A percentile compares a stretch with the other conserved stretches of the same genome.
phyloP scores from a whole-genome alignment of 192 early-diverging fungal species.

The Lobosporangium transversale region DNA sequence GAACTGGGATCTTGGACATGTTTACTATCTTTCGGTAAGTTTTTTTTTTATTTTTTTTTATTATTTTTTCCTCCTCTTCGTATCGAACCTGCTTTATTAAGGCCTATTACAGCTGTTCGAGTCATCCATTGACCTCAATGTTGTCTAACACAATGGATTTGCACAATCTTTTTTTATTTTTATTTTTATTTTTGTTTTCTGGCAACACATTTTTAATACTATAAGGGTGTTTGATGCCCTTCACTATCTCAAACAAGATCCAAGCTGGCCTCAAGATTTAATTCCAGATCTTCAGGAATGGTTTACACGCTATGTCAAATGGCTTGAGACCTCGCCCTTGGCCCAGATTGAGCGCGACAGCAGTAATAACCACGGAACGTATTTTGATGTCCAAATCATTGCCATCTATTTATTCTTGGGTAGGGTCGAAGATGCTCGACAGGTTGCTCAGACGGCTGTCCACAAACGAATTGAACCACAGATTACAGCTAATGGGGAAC shows the following conservation, averaged over 20 bases:
- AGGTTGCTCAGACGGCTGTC: constrained; percentile 21
- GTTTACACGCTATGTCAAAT: constrained; percentile 54
- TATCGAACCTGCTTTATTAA: no score
- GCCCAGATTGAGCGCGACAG: constrained; percentile 46
- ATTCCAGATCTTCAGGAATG: constrained; percentile 46
- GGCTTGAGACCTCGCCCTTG: constrained; percentile 50
- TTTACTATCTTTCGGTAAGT: constrained; percentile 54
- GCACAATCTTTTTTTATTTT: no score
- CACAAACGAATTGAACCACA: constrained; percentile 55
- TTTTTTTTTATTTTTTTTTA: background rate
- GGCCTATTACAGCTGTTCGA: no score
- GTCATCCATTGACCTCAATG: no score
- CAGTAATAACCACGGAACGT: constrained; percentile 67
- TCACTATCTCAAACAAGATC: constrained; percentile 49
- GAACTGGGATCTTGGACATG: constrained; percentile 59
- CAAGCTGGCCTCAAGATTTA: constrained; percentile 42
- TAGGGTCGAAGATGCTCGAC: constrained; percentile 40
- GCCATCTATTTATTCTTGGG: constrained; percentile 60
- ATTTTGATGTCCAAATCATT: constrained; percentile 65
- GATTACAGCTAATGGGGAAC: constrained; percentile 53
- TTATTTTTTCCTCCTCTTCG: no score
- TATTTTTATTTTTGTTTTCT: background rate
- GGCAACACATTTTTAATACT: background rate
- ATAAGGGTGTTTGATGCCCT: constrained; percentile 46
- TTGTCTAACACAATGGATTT: no score